Evolutionary conservation across 441 rosid species (phyloP).

Genomic region (Rhodomyrtus psidioides): DNA sequence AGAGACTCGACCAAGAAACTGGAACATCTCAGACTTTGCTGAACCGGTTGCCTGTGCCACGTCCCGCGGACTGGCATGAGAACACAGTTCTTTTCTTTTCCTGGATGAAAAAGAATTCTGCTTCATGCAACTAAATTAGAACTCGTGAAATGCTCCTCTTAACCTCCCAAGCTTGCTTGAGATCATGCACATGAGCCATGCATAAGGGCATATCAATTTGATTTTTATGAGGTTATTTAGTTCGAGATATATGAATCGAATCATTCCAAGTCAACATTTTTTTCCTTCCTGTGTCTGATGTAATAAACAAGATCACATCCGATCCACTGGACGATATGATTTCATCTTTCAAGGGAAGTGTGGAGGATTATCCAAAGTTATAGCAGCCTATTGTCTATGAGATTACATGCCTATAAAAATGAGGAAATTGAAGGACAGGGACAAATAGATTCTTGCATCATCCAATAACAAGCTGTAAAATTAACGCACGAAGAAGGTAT

Average conservation of each 20-base stretch:
- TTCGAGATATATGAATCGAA: background rate
- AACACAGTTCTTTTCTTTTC: background rate
- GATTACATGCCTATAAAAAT: background rate
- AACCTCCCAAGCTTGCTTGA: background rate
- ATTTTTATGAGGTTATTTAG: background rate
- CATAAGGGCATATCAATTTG: background rate
- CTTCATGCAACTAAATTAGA: background rate
- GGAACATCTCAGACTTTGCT: constrained; percentile 23
- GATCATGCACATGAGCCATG: background rate
- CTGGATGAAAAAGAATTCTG: background rate
- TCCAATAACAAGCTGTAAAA: background rate
- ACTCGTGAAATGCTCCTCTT: background rate
- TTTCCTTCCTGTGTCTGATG: background rate
- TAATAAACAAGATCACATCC: background rate
- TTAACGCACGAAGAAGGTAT: background rate
- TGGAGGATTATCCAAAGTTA: too few relatives aligned
- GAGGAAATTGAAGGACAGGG: background rate
- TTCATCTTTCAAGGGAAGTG: background rate
- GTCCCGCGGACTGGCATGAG: background rate
- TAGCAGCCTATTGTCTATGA: background rate
- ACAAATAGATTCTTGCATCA: background rate
- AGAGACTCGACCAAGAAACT: constrained; percentile 52
- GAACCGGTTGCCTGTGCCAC: constrained; percentile 47
- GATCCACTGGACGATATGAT: background rate
- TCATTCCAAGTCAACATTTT: background rate